Percentiles rank a stretch among this genome's conserved stretches.
Conservation (phyloP, 768 basidiomycete genomes). For the Antrodiella citrinella region DNA sequence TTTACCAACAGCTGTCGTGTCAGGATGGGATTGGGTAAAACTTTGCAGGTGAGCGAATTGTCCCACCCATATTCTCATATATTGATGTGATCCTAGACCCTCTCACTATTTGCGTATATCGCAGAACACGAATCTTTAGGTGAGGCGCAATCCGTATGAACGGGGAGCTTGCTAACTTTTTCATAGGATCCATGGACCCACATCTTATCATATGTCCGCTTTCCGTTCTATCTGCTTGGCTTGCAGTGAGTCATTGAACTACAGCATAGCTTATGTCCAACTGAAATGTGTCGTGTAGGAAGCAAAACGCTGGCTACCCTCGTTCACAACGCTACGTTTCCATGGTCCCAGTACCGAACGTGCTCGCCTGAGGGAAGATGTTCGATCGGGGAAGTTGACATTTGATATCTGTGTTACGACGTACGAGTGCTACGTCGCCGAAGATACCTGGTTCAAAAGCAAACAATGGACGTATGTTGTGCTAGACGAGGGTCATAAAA, state of each 20-base stretch:
- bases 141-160: slow-evolving; percentile 10
- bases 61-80: not conserved
- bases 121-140: slow-evolving; percentile 40
- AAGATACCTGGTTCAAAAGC: slow-evolving; percentile 54
- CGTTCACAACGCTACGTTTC: slow-evolving; percentile 47
- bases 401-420: slow-evolving; percentile 57
- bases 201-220: slow-evolving; percentile 71
- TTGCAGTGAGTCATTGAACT: slow-evolving; percentile 29
- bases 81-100: slow-evolving; percentile 29
- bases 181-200: slow-evolving; percentile 39
- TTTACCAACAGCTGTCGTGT: not conserved
- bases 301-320: slow-evolving; percentile 45
- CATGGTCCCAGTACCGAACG: slow-evolving; percentile 52
- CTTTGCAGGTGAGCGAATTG: slow-evolving; percentile 47
- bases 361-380: slow-evolving; percentile 38
- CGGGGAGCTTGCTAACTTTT: not conserved
- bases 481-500: slow-evolving; percentile 62
- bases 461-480: slow-evolving; percentile 51
- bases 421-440: slow-evolving; percentile 54
- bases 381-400: slow-evolving; percentile 26
- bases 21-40: slow-evolving; percentile 62
- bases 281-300: slow-evolving; percentile 28
- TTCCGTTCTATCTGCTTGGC: slow-evolving; percentile 56
- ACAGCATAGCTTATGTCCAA: not conserved
- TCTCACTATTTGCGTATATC: slow-evolving; percentile 62